phyloP scores from a whole-genome alignment of 2,329 filamentous ascomycete genomes.

The Colletotrichum lini region DNA sequence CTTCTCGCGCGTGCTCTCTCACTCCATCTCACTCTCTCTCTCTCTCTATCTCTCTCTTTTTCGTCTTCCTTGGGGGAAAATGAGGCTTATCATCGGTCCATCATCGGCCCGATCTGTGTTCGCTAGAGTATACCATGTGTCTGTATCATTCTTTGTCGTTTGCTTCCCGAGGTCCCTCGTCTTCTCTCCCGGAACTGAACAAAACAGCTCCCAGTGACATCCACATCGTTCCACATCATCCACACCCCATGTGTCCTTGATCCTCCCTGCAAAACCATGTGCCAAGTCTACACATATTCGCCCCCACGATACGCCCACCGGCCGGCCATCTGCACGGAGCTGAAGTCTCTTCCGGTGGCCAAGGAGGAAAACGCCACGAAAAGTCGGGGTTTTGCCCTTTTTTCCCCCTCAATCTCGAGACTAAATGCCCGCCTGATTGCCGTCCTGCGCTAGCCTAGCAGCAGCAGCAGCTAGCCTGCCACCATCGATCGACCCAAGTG shows the following conservation, averaged over 20 bases:
- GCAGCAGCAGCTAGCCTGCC: slow-evolving; percentile 3
- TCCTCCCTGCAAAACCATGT: too few species aligned
- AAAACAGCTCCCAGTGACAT: too few species aligned
- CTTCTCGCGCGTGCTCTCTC: too few species aligned
- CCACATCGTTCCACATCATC: neutral
- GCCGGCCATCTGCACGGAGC: neutral
- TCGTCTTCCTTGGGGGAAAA: neutral
- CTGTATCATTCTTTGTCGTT: neutral
- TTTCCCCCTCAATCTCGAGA: too few species aligned
- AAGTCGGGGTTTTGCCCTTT: neutral
- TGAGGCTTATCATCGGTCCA: too few species aligned
- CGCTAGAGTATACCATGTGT: too few species aligned
- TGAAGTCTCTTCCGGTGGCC: neutral
- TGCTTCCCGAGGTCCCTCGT: neutral
- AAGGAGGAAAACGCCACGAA: slow-evolving; percentile 1
- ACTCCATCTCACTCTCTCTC: neutral
- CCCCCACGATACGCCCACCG: neutral
- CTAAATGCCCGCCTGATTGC: slow-evolving; percentile 9
- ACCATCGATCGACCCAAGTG: neutral
- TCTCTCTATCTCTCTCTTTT: neutral
- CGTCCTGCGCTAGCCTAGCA: neutral
- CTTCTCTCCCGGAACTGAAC: too few species aligned
- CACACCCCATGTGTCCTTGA: neutral
- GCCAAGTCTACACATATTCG: neutral
- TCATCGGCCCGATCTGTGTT: neutral